Evolutionary conservation across 2,329 filamentous ascomycete species (phyloP), one percentile per base, ranked within the genome.

Genomic region (Zasmidium angulare): DNA sequence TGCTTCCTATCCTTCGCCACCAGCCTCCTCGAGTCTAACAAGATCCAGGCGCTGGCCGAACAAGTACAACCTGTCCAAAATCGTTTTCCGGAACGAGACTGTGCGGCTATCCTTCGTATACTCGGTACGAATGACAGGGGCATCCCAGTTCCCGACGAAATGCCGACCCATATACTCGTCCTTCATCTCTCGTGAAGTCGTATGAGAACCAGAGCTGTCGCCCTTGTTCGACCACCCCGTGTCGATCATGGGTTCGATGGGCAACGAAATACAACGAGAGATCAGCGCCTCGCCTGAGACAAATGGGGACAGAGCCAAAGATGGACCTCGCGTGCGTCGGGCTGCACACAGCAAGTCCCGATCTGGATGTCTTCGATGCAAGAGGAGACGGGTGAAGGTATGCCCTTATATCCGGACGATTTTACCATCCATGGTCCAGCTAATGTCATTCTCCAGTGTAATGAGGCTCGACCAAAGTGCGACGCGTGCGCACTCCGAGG

Each of bases 401-500:
- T 22, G 54, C 31, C n/a, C 46, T 23, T 12, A 20, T 14, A n/a
- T 24, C 21, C 14, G 23, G 17, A 17, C 36, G 36, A 14, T 3
- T 7, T 43, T 17, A 3, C n/a, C n/a, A 7, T 17, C n/a, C 3
- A 19, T 43, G 26, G 3, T 29, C 12, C 31, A 23, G 48, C 54
- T 56, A 26, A 51, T 26, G 14, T 31, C 3, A 2, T 10, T 9
- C 12, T 43, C 6, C 19, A 56, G 53, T 56, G 58, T 22, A 48
- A 53, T 23, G 58, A 60, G 46, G 53, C 20, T 20, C 46, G 47
- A n/a, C 58, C 53, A 6, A 50, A 26, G 23, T 60, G 58, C 22
- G 40, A 20, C 7, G 54, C 49, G 14, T 60, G 58, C 23, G 48
- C 53, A 24, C 49, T 46, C 20, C 20, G 58, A 21, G 29, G 50